phyloP scores from a whole-genome alignment of 495 filamentous ascomycete genomes.

The Usnea hakonensis region DNA sequence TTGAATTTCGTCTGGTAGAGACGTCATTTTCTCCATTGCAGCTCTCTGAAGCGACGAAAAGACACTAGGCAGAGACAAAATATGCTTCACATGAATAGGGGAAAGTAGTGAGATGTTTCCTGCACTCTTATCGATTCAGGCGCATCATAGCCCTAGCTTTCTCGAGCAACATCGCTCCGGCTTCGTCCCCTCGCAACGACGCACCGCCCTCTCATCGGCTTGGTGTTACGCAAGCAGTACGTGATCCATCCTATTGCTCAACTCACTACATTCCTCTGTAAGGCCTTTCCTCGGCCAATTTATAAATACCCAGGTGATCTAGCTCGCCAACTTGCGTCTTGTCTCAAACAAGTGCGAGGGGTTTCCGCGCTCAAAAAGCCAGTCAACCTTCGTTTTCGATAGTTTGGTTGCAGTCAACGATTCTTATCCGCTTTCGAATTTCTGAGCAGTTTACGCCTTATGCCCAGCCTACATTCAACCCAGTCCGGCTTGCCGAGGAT shows the following conservation, averaged over 20 bases:
- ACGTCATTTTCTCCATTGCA: conserved; percentile 58
- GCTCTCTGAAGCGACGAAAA: conserved; percentile 23
- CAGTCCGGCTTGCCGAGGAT: conserved; percentile 6
- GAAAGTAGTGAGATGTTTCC: neutral
- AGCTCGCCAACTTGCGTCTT: conserved; percentile 3
- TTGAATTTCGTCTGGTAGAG: conserved; percentile 72
- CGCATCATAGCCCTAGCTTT: neutral
- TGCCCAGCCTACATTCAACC: neutral
- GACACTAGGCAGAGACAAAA: neutral
- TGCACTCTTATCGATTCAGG: conserved; percentile 4
- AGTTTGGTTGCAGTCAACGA: neutral
- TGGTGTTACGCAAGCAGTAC: conserved; percentile 3
- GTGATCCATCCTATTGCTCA: neutral
- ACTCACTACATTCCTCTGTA: neutral
- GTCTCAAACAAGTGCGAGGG: neutral
- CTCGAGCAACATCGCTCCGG: neutral
- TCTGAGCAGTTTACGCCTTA: neutral
- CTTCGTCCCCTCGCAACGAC: neutral
- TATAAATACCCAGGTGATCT: neutral
- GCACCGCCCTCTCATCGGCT: conserved; percentile 1
- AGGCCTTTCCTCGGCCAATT: neutral
- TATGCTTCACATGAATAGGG: conserved; percentile 3
- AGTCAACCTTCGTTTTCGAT: neutral
- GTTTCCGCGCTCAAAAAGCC: neutral
- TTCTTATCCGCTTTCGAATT: neutral